These are phyloP conservation scores for Alternaria arbusti DNA, from an alignment of 2,329 filamentous ascomycete species.

Conservation along the genomic window DNA sequence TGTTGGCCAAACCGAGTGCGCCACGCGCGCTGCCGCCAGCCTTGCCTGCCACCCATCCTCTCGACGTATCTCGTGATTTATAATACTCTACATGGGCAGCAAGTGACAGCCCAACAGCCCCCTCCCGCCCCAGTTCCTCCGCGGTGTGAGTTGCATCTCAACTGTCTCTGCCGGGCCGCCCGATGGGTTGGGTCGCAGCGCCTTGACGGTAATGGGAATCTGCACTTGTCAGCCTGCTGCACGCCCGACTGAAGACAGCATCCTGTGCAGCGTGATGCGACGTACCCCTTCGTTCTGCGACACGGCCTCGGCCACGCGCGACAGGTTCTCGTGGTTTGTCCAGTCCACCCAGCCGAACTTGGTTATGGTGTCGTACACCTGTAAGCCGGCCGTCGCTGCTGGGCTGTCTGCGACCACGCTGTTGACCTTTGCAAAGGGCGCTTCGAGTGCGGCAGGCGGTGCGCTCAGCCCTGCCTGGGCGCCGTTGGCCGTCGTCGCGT, in stretches of 20 bases:
- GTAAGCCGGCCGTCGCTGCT: slow-evolving; percentile 81
- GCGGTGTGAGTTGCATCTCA: slow-evolving; percentile 75
- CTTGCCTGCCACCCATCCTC: neutral
- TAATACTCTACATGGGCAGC: slow-evolving; percentile 67
- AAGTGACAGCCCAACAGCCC: slow-evolving; percentile 92
- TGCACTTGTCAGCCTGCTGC: slow-evolving; percentile 49
- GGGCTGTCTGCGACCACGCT: slow-evolving; percentile 79
- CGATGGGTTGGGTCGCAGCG: slow-evolving; percentile 55
- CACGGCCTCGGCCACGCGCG: slow-evolving; percentile 86
- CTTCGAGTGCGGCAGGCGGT: slow-evolving; percentile 53
- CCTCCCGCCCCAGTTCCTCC: slow-evolving; percentile 85
- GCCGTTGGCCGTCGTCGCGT: slow-evolving; percentile 42
- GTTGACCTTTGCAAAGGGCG: slow-evolving; percentile 88
- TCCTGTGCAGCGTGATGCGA: slow-evolving; percentile 27
- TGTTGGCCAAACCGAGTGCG: slow-evolving; percentile 41
- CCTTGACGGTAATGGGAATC: slow-evolving; percentile 74
- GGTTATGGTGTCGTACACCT: slow-evolving; percentile 79
- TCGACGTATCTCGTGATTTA: neutral
- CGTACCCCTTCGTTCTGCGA: slow-evolving; percentile 88
- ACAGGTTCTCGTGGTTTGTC: slow-evolving; percentile 84
- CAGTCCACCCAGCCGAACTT: slow-evolving; percentile 85
- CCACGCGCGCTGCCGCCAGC: slow-evolving; percentile 30
- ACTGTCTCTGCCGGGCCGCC: slow-evolving; percentile 58
- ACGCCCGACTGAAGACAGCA: neutral
- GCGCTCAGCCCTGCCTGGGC: slow-evolving; percentile 30